A percentile compares a stretch with the other conserved stretches of the same genome.
Conservation (phyloP, 805 yeast genomes). For the Lipomyces starkeyi region DNA sequence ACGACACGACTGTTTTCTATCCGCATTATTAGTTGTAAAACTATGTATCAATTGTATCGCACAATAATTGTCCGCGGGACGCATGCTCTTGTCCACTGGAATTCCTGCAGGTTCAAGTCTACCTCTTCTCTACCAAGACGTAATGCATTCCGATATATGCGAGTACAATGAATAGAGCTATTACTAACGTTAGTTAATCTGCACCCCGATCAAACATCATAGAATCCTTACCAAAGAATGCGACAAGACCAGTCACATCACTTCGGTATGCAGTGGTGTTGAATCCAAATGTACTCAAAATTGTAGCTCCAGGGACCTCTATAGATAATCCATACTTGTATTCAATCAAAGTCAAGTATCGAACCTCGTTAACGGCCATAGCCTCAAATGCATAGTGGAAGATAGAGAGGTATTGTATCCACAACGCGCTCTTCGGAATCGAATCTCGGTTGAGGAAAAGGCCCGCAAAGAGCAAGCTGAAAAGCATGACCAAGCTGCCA, state of each 20-base stretch:
- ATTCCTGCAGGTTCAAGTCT: slow-evolving; percentile 14
- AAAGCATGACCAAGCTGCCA: slow-evolving; percentile 81
- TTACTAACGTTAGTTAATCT: background rate
- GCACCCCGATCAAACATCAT: background rate
- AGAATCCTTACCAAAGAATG: slow-evolving; percentile 51
- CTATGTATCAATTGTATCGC: background rate
- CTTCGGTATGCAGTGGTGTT: slow-evolving; percentile 73
- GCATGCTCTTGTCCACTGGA: background rate
- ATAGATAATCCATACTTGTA: slow-evolving; percentile 90
- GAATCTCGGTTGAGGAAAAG: slow-evolving; percentile 85
- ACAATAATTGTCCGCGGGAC: background rate
- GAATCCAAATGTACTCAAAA: slow-evolving; percentile 93
- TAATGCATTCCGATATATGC: slow-evolving; percentile 80
- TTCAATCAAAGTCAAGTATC: slow-evolving; percentile 80
- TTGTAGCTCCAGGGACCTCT: slow-evolving; percentile 98
- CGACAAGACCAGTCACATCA: slow-evolving; percentile 66
- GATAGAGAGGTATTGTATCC: slow-evolving; percentile 79
- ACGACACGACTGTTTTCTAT: background rate
- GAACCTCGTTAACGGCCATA: slow-evolving; percentile 88
- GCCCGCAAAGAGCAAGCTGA: slow-evolving; percentile 91
- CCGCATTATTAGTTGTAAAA: background rate
- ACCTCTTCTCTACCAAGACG: slow-evolving; percentile 78
- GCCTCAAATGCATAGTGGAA: slow-evolving; percentile 98
- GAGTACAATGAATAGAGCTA: slow-evolving; percentile 58
- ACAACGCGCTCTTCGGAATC: slow-evolving; percentile 60